Conservation (phyloP, 2,329 filamentous ascomycete species). For the Monosporascus ibericus region DNA sequence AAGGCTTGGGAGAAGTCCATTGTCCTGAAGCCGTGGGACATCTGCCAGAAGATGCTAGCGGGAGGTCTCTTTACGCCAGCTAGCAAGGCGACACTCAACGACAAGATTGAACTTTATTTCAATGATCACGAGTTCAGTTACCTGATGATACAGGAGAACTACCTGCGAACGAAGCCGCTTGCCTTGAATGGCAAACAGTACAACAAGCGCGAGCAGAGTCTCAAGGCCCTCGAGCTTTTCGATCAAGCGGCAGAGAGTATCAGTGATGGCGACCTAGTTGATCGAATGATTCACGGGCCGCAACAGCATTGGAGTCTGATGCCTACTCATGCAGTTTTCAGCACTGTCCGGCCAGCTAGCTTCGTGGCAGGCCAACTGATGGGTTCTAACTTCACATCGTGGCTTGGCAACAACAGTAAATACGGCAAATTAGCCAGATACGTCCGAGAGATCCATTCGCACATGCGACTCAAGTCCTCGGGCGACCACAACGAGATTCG, state of each 20-base stretch:
- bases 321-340: slow-evolving; percentile 93
- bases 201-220: slow-evolving; percentile 59
- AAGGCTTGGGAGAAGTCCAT: slow-evolving; percentile 99
- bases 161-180: slow-evolving; percentile 75
- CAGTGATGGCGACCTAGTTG: slow-evolving; percentile 91
- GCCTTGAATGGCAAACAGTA: slow-evolving; percentile 51
- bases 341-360: slow-evolving; percentile 85
- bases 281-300: slow-evolving; percentile 96
- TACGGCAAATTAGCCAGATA: slow-evolving; percentile 69
- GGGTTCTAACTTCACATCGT: slow-evolving; percentile 74
- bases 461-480: slow-evolving; percentile 88
- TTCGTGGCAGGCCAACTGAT: slow-evolving; percentile 75
- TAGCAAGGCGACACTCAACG: slow-evolving; percentile 84
- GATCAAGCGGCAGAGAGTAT: slow-evolving; percentile 92
- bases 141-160: slow-evolving; percentile 98
- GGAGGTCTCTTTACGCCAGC: slow-evolving; percentile 78
- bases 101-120: slow-evolving; percentile 98
- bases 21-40: slow-evolving; percentile 96
- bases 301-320: slow-evolving; percentile 98
- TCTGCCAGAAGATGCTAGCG: slow-evolving; percentile 85
- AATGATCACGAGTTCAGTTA: slow-evolving; percentile 98
- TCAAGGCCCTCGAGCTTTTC: slow-evolving; percentile 80
- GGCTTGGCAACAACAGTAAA: slow-evolving; percentile 95
- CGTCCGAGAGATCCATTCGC: slow-evolving; percentile 90
- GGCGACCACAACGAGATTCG: slow-evolving; percentile 90